These are phyloP conservation scores for Reticulomyxa filosa DNA, from an alignment of 78 protist genomes.

Conservation along the genomic window DNA sequence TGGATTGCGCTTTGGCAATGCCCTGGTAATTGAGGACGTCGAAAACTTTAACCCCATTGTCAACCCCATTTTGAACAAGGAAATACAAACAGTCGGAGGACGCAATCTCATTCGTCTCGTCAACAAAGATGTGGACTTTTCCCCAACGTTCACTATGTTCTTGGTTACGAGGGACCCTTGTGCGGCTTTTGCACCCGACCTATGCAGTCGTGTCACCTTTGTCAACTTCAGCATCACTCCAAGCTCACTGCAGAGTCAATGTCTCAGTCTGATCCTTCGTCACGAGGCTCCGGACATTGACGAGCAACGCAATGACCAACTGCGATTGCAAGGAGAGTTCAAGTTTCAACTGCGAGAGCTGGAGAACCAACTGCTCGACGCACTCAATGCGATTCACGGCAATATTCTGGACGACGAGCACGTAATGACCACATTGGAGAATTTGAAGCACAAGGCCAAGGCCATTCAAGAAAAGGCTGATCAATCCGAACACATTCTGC, in stretches of 20 bases:
- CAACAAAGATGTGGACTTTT: slow-evolving; percentile 74
- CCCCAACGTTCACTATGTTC: slow-evolving; percentile 74
- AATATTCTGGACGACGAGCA: slow-evolving; percentile 70
- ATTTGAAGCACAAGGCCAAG: slow-evolving; percentile 39
- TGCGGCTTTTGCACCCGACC: slow-evolving; percentile 44
- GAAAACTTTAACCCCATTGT: slow-evolving; percentile 84
- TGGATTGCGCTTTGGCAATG: slow-evolving; percentile 33
- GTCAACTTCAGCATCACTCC: slow-evolving; percentile 25
- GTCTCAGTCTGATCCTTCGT: slow-evolving; percentile 5
- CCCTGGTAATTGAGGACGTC: slow-evolving; percentile 82
- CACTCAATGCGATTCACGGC: slow-evolving; percentile 42
- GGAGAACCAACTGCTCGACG: slow-evolving; percentile 61
- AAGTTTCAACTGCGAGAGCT: slow-evolving; percentile 41
- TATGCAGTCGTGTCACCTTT: slow-evolving; percentile 15
- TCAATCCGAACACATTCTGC: slow-evolving; percentile 47
- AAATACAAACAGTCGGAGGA: slow-evolving; percentile 59
- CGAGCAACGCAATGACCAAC: slow-evolving; percentile 45
- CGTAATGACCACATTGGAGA: slow-evolving; percentile 60
- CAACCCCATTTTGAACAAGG: slow-evolving; percentile 81
- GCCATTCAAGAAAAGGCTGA: slow-evolving; percentile 43
- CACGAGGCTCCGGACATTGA: slow-evolving; percentile 56
- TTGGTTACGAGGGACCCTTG: slow-evolving; percentile 49
- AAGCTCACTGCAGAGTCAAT: slow-evolving; percentile 13
- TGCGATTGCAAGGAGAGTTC: slow-evolving; percentile 74
- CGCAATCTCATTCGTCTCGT: slow-evolving; percentile 65